These are phyloP conservation scores for Lolium rigidum DNA, from an alignment of 176 grass and related monocot species.

Conservation along the genomic window DNA sequence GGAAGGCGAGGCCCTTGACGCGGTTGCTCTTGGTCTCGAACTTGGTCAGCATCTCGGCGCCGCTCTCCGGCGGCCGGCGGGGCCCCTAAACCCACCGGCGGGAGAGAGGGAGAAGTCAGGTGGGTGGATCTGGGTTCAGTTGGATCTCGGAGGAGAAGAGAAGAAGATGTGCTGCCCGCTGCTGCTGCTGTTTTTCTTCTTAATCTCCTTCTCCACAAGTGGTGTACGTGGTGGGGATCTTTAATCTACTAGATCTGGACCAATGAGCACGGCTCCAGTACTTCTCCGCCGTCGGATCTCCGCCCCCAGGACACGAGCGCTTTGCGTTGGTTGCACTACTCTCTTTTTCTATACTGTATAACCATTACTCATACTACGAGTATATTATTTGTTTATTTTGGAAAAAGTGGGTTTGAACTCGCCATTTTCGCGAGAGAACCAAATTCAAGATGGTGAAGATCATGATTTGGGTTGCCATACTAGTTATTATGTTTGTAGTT, in stretches of 20 bases:
- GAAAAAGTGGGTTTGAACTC: too few species aligned
- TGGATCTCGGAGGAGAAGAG: conserved; percentile 24
- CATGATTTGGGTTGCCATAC: too few species aligned
- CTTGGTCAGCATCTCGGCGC: conserved; percentile 87
- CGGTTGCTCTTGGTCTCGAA: conserved; percentile 99
- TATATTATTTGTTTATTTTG: too few species aligned
- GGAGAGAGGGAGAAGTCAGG: not conserved
- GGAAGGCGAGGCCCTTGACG: conserved; percentile 96
- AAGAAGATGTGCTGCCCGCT: not conserved
- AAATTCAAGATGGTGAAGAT: too few species aligned
- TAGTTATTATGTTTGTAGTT: too few species aligned
- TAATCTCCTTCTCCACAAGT: not conserved
- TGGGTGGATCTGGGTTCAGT: conserved; percentile 3
- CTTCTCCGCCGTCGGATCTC: not conserved
- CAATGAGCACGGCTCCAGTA: not conserved
- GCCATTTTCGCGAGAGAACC: too few species aligned
- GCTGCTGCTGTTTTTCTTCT: not conserved
- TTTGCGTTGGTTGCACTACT: not conserved
- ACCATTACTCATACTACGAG: too few species aligned
- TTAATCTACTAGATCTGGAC: too few species aligned
- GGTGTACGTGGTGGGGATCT: not conserved
- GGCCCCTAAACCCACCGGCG: conserved; percentile 18
- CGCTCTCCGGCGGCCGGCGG: conserved; percentile 10
- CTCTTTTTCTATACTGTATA: too few species aligned
- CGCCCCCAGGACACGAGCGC: not conserved